These are phyloP conservation scores for Pythium angustatum DNA, from an alignment of 352 stramenopile genomes.

Conservation along the genomic window DNA sequence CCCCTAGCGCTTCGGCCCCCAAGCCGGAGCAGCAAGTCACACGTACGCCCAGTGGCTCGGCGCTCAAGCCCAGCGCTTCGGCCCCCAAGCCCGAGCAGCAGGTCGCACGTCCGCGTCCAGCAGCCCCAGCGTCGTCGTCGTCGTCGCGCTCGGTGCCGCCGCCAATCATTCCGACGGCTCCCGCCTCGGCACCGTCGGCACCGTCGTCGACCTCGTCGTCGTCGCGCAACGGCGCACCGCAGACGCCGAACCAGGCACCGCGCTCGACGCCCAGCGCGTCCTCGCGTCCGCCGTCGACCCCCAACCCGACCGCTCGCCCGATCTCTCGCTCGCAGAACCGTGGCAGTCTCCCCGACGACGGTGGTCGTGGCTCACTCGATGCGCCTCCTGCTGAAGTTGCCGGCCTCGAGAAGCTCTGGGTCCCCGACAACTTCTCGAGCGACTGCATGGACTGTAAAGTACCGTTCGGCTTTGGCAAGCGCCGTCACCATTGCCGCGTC, in stretches of 20 bases:
- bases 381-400: constrained; percentile 55
- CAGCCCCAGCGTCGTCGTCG: constrained; percentile 8
- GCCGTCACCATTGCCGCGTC: constrained; percentile 84
- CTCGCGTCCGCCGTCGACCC: constrained; percentile 1
- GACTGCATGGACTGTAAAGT: constrained; percentile 89
- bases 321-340: constrained; percentile 21
- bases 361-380: constrained; percentile 54
- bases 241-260: constrained; percentile 18
- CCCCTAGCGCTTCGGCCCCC: constrained; percentile 13
- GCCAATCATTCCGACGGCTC: constrained; percentile 8
- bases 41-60: too few species aligned
- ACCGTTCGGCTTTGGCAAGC: constrained; percentile 81
- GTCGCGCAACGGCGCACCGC: constrained; percentile 7
- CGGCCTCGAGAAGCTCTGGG: constrained; percentile 83
- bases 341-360: constrained; percentile 27
- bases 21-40: constrained; percentile 29
- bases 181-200: constrained; percentile 23
- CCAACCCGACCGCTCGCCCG: constrained; percentile 5
- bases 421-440: constrained; percentile 84
- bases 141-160: constrained; percentile 9
- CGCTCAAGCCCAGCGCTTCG: too few species aligned
- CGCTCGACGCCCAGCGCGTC: constrained; percentile 15
- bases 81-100: constrained; percentile 31
- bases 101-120: constrained; percentile 17
- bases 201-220: constrained; percentile 20